Percentiles rank a stretch among this genome's conserved stretches.
Conservation (phyloP, 179 eudicot genomes). For the Monotropa hypopitys region DNA sequence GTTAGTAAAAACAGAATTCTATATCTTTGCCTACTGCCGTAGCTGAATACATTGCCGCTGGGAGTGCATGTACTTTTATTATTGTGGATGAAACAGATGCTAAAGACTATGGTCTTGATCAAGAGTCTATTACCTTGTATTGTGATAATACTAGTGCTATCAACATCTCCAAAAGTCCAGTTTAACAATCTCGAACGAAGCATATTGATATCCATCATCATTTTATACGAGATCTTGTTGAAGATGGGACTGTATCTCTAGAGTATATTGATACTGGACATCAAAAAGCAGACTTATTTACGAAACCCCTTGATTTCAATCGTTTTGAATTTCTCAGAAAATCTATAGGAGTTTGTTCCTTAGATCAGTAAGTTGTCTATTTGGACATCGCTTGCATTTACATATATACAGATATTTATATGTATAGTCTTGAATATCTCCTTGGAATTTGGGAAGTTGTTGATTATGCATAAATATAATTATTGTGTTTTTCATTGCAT, state of each 20-base stretch:
- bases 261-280: not conserved
- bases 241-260: not conserved
- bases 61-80: not conserved
- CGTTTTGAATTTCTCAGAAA: not conserved
- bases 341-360: not conserved
- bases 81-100: not conserved
- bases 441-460: no score
- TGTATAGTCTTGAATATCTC: no score
- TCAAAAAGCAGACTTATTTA: not conserved
- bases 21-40: not conserved
- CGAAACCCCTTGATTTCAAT: not conserved
- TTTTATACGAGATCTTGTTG: not conserved
- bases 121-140: not conserved
- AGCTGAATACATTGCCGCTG: not conserved
- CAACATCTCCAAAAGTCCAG: not conserved
- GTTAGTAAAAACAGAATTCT: not conserved
- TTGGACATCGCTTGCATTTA: no score
- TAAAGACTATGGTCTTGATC: not conserved
- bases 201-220: not conserved
- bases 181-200: not conserved
- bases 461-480: no score
- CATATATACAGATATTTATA: no score
- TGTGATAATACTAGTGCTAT: not conserved
- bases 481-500: no score
- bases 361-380: not conserved